Base-by-base conservation (phyloP, 306 rosid genomes). In the Ochetophila trinervis region DNA sequence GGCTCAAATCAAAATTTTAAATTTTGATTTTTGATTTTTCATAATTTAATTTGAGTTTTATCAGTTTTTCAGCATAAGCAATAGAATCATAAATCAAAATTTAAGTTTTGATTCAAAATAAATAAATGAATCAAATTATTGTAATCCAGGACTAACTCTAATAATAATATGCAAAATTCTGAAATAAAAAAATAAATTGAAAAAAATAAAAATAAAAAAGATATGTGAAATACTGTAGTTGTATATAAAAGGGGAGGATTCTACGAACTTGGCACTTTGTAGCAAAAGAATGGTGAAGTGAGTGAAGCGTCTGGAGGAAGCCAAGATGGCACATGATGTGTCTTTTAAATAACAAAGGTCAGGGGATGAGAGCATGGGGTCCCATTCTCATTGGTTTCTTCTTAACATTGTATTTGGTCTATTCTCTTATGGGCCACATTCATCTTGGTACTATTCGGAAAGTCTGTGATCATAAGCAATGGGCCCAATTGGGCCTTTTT, bases 331-430 rank as follows among this genome's bases (percentile, higher is more conserved):
- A 87, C 88, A 70, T 78, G 87, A 84, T 68, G 61, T 82, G 86
- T 72, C 74, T 67, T 70, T 27, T n/a, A n/a, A n/a, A 27, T 27
- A 27, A 1, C 32, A 37, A 57, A 24, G 59, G 37, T 80, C 37
- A 60, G 70, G 74, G 71, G 68, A 68, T 53, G 50, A 69, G 76
- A 74, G 81, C 69, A 83, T 80, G 91, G 85, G 78, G 76, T 85
- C 73, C 83, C 86, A 79, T 80, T 73, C 79, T 72, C 77, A 0
- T 47, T 57, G 63, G 75, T 65, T 72, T 71, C 55, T 45, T 18
- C 77, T 66, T 22, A 63, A 72, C 88, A 79, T 40, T 85, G 91
- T 67, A 89, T 85, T 81, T 73, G 72, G 77, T 72, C 88, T 73
- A 70, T 35, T 60, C 44, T 52, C 53, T 57, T 67, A 22, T 55